Evolutionary conservation across 2,329 filamentous ascomycete genomes (phyloP).

Genomic region (Curvularia hawaiiensis): DNA sequence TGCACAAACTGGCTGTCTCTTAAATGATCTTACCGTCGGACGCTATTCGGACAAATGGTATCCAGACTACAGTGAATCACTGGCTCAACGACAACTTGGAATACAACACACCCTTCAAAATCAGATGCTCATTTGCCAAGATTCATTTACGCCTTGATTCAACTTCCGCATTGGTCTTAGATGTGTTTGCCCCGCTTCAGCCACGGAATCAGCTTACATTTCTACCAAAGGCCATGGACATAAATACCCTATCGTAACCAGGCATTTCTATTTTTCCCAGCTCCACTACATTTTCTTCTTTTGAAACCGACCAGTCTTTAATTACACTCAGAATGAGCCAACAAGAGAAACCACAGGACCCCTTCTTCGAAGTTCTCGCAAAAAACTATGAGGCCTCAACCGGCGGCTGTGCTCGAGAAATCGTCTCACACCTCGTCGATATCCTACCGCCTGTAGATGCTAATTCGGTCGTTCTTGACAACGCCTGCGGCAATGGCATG

Average conservation of each 20-base stretch:
- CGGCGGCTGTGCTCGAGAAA: constrained; percentile 23
- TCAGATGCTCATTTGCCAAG: background rate
- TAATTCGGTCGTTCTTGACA: constrained; percentile 29
- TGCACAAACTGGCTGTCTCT: background rate
- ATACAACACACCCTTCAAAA: background rate
- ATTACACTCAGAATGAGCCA: background rate
- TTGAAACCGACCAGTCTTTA: background rate
- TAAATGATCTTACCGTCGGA: background rate
- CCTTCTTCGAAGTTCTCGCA: constrained; percentile 1
- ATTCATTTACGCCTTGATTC: background rate
- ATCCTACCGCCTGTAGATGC: constrained; percentile 17
- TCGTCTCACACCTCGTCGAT: constrained; percentile 21
- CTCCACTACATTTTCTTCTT: background rate
- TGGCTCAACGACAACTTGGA: background rate
- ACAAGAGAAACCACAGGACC: background rate
- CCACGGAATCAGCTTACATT: constrained; percentile 3
- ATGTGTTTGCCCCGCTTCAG: background rate
- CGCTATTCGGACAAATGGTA: background rate
- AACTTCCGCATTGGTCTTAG: background rate
- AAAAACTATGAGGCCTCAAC: constrained; percentile 22
- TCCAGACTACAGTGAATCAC: background rate
- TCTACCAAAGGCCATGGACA: background rate
- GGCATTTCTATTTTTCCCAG: background rate
- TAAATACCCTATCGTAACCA: background rate
- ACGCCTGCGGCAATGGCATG: constrained; percentile 34